Evolutionary conservation across 2,329 filamentous ascomycete species (phyloP).

Genomic region (Paecilomyces formosus): DNA sequence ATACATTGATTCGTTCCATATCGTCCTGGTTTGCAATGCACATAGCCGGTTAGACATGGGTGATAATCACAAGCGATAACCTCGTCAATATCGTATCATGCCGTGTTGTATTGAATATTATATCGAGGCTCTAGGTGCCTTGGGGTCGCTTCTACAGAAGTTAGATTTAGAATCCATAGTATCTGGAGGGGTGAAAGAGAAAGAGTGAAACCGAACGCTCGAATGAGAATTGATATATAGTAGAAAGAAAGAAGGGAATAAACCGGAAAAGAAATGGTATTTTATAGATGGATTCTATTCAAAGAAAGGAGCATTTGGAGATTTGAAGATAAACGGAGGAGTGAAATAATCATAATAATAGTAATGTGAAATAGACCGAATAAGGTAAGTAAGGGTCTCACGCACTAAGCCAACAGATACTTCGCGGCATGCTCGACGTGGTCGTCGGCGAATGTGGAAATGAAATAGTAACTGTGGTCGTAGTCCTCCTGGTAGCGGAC

Average conservation of each 20-base stretch:
- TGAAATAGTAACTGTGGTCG: conserved; percentile 97
- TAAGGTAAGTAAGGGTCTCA: conserved; percentile 11
- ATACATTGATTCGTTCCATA: neutral
- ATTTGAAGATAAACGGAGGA: neutral
- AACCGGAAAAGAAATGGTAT: neutral
- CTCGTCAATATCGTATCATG: neutral
- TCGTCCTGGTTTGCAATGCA: neutral
- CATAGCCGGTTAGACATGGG: no score
- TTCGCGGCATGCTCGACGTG: conserved; percentile 90
- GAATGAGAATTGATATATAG: neutral
- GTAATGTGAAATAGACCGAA: neutral
- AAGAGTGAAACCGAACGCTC: conserved; percentile 3
- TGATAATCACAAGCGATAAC: neutral
- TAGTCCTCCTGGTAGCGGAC: conserved; percentile 85
- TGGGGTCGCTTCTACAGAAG: conserved; percentile 15
- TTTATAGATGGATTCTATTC: no score
- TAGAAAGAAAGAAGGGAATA: conserved; percentile 4
- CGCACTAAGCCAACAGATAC: conserved; percentile 58
- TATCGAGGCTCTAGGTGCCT: conserved; percentile 12
- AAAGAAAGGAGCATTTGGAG: neutral
- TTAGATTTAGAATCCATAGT: conserved; percentile 6
- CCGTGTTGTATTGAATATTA: neutral
- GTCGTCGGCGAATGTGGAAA: conserved; percentile 81
- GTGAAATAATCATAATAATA: neutral
- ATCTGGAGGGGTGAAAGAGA: neutral